Evolutionary conservation across 208 protist genomes (phyloP), one percentile per base, ranked within the genome.

Genomic region (Acanthamoeba lenticulata): DNA sequence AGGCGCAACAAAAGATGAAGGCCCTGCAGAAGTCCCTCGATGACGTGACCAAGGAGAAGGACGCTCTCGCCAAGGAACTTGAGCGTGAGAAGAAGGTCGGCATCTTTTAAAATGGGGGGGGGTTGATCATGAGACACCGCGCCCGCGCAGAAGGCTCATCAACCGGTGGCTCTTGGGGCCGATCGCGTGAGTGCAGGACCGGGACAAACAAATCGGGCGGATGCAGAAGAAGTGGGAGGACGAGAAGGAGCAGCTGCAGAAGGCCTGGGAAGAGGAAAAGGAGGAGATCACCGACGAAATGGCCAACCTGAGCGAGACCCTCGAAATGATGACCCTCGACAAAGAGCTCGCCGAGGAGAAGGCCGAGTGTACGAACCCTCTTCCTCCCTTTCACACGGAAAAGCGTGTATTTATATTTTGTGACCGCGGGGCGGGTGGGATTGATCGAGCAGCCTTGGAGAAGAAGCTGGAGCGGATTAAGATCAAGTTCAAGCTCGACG

Each of bases 311-410:
- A 85, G 45, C 42, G 90, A 93, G 19, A 93, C 90, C 24, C 90
- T 93, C 13, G 90, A 93, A 60, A 93, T 93, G 65, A 83, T 93
- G 32, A 93, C 90, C 40, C 52, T 93, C 29, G 90, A 93, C 45
- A 93, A 93, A 44, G 90, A 93, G 44, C 65, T 93, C 3, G 90
- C 90, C 11, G 90, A 93, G 42, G 90, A 93, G 38, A 93, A 93
- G 38, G 90, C 90, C 21, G 90, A 93, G 36, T 42, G 67, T 85
- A 62, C 42, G 74, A 15, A 13, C 6, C n/a, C 11, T 27, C 7
- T 38, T 52, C 15, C 45, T 13, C 57, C 3, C 15, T 32, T 3
- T n/a, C 57, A 4, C 57, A 65, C n/a, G n/a, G n/a, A n/a, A n/a
- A n/a, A n/a, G n/a, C n/a, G n/a, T n/a, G n/a, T n/a, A n/a, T n/a